Evolutionary conservation across 2,329 filamentous ascomycete species (phyloP).

Genomic region (Exserohilum rostratum): DNA sequence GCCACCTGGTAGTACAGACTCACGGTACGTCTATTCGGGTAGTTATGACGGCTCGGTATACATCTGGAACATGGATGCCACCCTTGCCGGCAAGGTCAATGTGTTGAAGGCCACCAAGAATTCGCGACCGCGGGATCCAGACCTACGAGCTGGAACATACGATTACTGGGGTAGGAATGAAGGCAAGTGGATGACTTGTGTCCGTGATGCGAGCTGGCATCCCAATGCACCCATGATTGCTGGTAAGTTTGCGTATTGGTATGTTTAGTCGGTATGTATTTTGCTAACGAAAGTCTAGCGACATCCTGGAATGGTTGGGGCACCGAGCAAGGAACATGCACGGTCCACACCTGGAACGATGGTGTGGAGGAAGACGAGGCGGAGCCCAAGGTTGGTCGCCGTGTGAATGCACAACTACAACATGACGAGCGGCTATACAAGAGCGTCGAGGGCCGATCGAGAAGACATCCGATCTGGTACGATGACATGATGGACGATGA

Average conservation of each 20-base stretch:
- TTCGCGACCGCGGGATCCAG: constrained; percentile 61
- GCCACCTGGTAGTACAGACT: constrained; percentile 82
- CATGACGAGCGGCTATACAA: constrained; percentile 47
- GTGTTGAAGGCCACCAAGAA: constrained; percentile 73
- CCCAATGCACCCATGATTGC: constrained; percentile 81
- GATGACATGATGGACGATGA: constrained; percentile 41
- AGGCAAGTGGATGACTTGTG: constrained; percentile 73
- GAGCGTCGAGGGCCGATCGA: constrained; percentile 23
- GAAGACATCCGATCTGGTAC: constrained; percentile 32
- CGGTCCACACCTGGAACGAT: constrained; percentile 79
- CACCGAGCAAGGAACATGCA: constrained; percentile 74
- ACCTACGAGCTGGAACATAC: constrained; percentile 62
- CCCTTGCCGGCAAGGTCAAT: constrained; percentile 76
- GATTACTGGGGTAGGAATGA: constrained; percentile 62
- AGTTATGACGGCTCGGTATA: constrained; percentile 89
- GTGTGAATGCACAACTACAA: constrained; percentile 46
- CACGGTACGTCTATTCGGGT: constrained; percentile 90
- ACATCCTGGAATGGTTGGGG: constrained; percentile 83
- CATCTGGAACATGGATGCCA: constrained; percentile 93
- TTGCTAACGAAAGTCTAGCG: constrained; percentile 57
- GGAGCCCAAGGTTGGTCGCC: constrained; percentile 41
- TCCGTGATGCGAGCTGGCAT: constrained; percentile 90
- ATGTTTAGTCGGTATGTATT: background rate
- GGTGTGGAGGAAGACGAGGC: constrained; percentile 66
- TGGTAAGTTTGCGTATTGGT: constrained; percentile 51